phyloP scores from a whole-genome alignment of 768 basidiomycete species.

The Cystobasidium ongulense region DNA sequence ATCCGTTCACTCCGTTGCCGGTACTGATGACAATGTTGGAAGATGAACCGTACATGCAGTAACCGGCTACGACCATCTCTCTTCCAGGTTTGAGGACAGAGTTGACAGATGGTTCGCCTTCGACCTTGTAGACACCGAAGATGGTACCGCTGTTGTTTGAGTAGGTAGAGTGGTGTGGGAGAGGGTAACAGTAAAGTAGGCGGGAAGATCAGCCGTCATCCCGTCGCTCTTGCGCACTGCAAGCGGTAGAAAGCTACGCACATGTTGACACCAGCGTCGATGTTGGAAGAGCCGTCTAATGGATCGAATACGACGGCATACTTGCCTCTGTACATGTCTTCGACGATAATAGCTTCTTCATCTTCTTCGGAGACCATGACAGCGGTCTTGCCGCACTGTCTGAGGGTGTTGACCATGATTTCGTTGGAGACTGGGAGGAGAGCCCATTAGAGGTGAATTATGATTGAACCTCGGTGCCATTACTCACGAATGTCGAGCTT shows the following conservation, averaged over 20 bases:
- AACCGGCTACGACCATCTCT: slow-evolving; percentile 74
- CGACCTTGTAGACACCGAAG: slow-evolving; percentile 90
- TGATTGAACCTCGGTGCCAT: slow-evolving; percentile 1
- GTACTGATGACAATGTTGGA: slow-evolving; percentile 93
- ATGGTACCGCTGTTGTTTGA: slow-evolving; percentile 59
- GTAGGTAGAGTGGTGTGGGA: neutral
- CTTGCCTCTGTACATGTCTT: slow-evolving; percentile 70
- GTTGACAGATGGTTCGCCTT: slow-evolving; percentile 70
- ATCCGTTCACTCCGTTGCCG: slow-evolving; percentile 92
- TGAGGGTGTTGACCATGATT: slow-evolving; percentile 96
- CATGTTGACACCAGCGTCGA: slow-evolving; percentile 97
- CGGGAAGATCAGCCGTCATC: neutral
- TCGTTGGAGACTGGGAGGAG: slow-evolving; percentile 60
- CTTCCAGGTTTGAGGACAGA: slow-evolving; percentile 89
- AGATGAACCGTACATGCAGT: slow-evolving; percentile 71
- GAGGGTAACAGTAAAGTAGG: neutral
- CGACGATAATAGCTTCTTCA: slow-evolving; percentile 75
- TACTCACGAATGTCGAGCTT: slow-evolving; percentile 54
- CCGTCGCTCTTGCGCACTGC: neutral
- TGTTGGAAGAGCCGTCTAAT: slow-evolving; percentile 89
- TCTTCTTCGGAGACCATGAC: slow-evolving; percentile 80
- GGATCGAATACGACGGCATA: slow-evolving; percentile 99
- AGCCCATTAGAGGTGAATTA: neutral
- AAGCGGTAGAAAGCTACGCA: slow-evolving; percentile 38
- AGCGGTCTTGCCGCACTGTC: slow-evolving; percentile 90